phyloP scores from a whole-genome alignment of 352 stramenopile species.

The Phytophthora pistaciae region DNA sequence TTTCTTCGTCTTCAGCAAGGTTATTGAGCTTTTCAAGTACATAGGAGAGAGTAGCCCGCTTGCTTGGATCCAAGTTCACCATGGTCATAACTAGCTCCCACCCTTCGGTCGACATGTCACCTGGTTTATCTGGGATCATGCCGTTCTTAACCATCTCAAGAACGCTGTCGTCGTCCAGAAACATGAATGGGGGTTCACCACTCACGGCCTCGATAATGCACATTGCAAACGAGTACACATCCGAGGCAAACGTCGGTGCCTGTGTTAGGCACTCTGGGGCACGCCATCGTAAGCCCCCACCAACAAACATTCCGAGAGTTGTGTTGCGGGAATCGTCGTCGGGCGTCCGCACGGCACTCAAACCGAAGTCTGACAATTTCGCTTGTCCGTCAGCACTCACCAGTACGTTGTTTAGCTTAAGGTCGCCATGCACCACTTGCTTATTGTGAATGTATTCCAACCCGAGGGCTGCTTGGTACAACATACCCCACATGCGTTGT shows the following conservation, averaged over 20 bases:
- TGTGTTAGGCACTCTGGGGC: neutral
- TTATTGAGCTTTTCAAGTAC: neutral
- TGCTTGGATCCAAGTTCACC: neutral
- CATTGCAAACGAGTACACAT: neutral
- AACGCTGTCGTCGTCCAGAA: neutral
- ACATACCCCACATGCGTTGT: conserved; percentile 22
- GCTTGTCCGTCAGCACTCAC: conserved; percentile 33
- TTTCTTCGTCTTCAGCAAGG: neutral
- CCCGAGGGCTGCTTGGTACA: conserved; percentile 44
- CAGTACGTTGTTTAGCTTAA: conserved; percentile 57
- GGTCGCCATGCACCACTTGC: conserved; percentile 71
- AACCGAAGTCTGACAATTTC: conserved; percentile 38
- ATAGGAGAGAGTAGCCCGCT: neutral
- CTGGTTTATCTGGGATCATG: neutral
- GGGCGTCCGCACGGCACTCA: conserved; percentile 1
- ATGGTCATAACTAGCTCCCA: neutral
- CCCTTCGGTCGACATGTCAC: neutral
- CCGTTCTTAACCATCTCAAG: neutral
- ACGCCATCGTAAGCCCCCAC: neutral
- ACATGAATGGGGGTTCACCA: neutral
- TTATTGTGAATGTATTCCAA: conserved; percentile 58
- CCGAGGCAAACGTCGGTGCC: neutral
- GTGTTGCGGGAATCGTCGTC: neutral
- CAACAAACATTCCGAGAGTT: neutral
- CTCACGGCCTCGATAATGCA: neutral